Conservation (phyloP, 2,329 filamentous ascomycete genomes). For the Cordyceps javanica region DNA sequence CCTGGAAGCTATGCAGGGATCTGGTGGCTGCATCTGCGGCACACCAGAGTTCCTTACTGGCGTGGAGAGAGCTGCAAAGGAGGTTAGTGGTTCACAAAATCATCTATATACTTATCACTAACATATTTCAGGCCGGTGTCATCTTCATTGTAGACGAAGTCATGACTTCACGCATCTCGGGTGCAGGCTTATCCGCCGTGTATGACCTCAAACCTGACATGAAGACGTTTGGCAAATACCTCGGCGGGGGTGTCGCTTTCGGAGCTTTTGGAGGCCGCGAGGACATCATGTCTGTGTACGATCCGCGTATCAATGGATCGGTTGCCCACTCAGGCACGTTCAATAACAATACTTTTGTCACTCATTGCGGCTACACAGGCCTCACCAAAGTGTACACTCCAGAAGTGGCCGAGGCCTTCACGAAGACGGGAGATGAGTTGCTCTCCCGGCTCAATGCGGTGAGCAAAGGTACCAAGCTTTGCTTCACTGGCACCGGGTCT, state of each 20-base stretch:
- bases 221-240: conserved; percentile 59
- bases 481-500: conserved; percentile 32
- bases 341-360: conserved; percentile 60
- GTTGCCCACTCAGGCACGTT: conserved; percentile 58
- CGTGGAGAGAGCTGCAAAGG: conserved; percentile 41
- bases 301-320: conserved; percentile 35
- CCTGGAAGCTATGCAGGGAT: conserved; percentile 61
- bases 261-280: conserved; percentile 58
- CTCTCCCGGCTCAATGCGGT: conserved; percentile 24
- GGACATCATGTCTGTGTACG: conserved; percentile 54
- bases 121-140: conserved; percentile 34
- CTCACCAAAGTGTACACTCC: conserved; percentile 30
- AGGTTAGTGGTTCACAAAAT: conserved; percentile 18
- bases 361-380: conserved; percentile 45
- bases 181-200: conserved; percentile 40
- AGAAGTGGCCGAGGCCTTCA: conserved; percentile 26
- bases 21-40: conserved; percentile 51
- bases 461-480: conserved; percentile 29
- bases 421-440: conserved; percentile 25
- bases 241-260: conserved; percentile 61
- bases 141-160: conserved; percentile 67
- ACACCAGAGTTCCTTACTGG: conserved; percentile 43
- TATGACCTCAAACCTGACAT: conserved; percentile 50
- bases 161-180: conserved; percentile 55
- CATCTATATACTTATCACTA: not conserved